These are phyloP conservation scores for Candida nonsorbophila DNA, from an alignment of 805 yeast genomes.

Conservation along the genomic window DNA sequence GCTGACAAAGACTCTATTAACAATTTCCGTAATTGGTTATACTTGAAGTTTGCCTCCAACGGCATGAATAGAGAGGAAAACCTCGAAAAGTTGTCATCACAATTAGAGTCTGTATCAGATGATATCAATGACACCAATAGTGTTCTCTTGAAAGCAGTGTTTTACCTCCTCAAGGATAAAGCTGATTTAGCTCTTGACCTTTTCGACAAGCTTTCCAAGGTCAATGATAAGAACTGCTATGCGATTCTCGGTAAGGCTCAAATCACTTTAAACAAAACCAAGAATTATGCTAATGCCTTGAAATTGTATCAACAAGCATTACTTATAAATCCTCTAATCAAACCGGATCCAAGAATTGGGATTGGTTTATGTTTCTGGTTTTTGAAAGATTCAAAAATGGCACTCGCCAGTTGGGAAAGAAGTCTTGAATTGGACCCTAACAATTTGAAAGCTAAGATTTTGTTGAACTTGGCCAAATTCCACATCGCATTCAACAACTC, in stretches of 20 bases:
- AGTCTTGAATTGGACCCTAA: constrained; percentile 60
- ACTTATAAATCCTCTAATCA: constrained; percentile 65
- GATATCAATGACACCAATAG: constrained; percentile 1
- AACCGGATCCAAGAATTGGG: constrained; percentile 93
- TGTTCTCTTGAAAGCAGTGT: constrained; percentile 47
- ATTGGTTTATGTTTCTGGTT: constrained; percentile 93
- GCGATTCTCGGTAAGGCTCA: constrained; percentile 86
- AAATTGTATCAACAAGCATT: constrained; percentile 80
- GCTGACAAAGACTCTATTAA: constrained; percentile 50
- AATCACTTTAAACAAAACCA: constrained; percentile 58
- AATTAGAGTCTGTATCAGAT: constrained; percentile 3
- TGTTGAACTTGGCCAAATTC: constrained; percentile 64
- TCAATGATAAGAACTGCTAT: constrained; percentile 57
- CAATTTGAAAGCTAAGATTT: constrained; percentile 55
- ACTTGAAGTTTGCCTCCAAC: constrained; percentile 33
- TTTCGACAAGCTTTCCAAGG: constrained; percentile 55
- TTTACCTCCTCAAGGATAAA: constrained; percentile 52
- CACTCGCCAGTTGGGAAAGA: constrained; percentile 78
- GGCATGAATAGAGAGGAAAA: constrained; percentile 21
- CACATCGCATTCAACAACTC: constrained; percentile 57
- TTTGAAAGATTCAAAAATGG: constrained; percentile 71
- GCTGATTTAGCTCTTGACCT: constrained; percentile 68
- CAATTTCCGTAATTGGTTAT: constrained; percentile 70
- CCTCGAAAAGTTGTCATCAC: constrained; percentile 10
- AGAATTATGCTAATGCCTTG: constrained; percentile 68